A percentile compares a stretch with the other conserved stretches of the same genome.
These are phyloP conservation scores for Stephanodiscus minutulus DNA, from an alignment of 108 stramenopile species.

Conservation along the genomic window DNA sequence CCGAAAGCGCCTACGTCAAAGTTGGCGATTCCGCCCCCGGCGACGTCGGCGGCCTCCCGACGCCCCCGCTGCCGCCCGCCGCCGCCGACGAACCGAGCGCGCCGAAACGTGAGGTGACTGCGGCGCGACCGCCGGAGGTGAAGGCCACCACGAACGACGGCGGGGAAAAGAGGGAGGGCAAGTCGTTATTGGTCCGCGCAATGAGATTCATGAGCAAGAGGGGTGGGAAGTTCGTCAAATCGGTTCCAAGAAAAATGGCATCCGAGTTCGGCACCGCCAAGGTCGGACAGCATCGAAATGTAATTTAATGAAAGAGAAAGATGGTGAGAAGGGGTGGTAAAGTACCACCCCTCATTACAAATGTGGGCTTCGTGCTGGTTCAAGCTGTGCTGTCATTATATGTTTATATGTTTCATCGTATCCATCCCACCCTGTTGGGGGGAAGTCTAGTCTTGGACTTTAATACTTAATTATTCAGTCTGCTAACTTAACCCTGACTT, in stretches of 20 bases:
- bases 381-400: neutral
- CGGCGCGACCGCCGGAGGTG: neutral
- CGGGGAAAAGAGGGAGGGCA: neutral
- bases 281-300: neutral
- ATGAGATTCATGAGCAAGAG: constrained; percentile 17
- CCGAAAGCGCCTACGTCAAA: constrained; percentile 29
- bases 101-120: neutral
- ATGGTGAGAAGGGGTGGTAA: neutral
- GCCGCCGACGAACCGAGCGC: neutral
- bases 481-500: neutral
- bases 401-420: constrained; percentile 1
- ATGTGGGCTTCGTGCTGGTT: neutral
- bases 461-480: neutral
- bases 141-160: neutral
- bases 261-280: neutral
- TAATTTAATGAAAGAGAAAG: neutral
- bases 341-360: neutral
- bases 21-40: neutral
- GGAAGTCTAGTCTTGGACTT: neutral
- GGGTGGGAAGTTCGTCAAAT: constrained; percentile 20
- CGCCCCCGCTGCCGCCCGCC: neutral
- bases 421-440: neutral
- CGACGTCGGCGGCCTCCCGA: neutral
- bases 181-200: neutral
- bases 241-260: neutral